Evolutionary conservation across 2,329 filamentous ascomycete genomes (phyloP).

Genomic region (Phaeophleospora eucalypticola): DNA sequence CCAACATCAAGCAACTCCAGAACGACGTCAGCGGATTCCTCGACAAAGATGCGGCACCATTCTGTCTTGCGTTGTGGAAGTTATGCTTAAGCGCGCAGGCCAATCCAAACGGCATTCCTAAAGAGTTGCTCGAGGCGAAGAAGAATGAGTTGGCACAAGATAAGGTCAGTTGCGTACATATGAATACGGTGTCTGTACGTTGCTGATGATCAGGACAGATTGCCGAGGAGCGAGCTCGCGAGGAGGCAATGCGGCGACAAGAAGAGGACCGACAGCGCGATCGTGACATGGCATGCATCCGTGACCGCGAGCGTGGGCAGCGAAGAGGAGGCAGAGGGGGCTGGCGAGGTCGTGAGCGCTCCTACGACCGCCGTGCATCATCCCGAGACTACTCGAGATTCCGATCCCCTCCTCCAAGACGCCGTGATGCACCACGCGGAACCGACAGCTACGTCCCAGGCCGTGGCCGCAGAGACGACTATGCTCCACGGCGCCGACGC

Average conservation of each 20-base stretch:
- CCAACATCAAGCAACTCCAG: constrained; percentile 83
- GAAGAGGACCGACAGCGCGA: constrained; percentile 70
- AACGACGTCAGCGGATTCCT: constrained; percentile 94
- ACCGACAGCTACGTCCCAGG: constrained; percentile 58
- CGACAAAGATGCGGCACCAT: constrained; percentile 81
- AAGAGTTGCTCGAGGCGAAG: constrained; percentile 92
- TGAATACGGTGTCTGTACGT: no score
- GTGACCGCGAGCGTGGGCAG: constrained; percentile 57
- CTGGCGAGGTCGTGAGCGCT: constrained; percentile 30
- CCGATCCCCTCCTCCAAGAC: constrained; percentile 49
- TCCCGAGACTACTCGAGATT: constrained; percentile 40
- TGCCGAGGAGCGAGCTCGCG: constrained; percentile 75
- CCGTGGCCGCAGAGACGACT: constrained; percentile 34
- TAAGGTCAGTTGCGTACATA: constrained; percentile 57
- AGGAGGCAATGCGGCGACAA: constrained; percentile 66
- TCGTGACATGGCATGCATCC: constrained; percentile 62
- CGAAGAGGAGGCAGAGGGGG: constrained; percentile 45
- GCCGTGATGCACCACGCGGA: constrained; percentile 45
- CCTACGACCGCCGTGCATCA: constrained; percentile 47
- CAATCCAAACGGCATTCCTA: constrained; percentile 85
- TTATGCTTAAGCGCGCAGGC: constrained; percentile 84
- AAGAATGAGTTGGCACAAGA: constrained; percentile 92
- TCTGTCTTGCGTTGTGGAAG: constrained; percentile 93
- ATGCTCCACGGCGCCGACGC: constrained; percentile 30
- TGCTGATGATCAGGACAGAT: constrained; percentile 53